These are phyloP conservation scores for Diatrype stigma DNA, from an alignment of 2,329 filamentous ascomycete genomes.

Conservation along the genomic window DNA sequence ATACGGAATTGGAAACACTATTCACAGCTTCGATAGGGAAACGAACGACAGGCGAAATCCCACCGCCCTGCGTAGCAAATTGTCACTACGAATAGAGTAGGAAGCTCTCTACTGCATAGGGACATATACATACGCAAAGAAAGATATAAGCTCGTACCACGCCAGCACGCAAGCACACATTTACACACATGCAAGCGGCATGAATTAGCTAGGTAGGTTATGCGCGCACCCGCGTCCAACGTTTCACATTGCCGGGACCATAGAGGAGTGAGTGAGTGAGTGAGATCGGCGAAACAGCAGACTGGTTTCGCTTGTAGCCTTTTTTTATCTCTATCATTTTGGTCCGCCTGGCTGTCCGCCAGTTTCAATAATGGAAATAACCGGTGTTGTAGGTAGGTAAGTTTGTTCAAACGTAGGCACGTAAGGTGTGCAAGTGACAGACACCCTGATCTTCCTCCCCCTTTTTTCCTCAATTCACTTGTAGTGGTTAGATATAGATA, in stretches of 20 bases:
- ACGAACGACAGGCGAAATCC: too few relatives aligned
- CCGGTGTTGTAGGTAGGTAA: too few relatives aligned
- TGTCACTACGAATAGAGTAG: too few relatives aligned
- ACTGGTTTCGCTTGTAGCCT: constrained; percentile 3
- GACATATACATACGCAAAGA: too few relatives aligned
- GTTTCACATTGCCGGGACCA: background rate
- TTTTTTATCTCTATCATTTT: too few relatives aligned
- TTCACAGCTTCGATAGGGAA: background rate
- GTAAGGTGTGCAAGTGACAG: background rate
- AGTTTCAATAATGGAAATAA: too few relatives aligned
- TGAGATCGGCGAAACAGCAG: constrained; percentile 10
- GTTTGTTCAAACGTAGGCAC: too few relatives aligned
- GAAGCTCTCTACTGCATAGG: too few relatives aligned
- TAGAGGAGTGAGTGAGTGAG: background rate
- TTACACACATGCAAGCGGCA: background rate
- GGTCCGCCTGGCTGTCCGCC: too few relatives aligned
- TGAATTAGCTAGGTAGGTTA: background rate
- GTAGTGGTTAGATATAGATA: too few relatives aligned
- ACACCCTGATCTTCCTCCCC: background rate
- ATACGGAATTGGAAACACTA: background rate
- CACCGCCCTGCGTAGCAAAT: background rate
- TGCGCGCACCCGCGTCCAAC: background rate
- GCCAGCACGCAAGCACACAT: background rate
- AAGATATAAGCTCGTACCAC: background rate
- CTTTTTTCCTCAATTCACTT: too few relatives aligned